A percentile compares a stretch with the other conserved stretches of the same genome.
Evolutionary conservation across 768 basidiomycete species (phyloP).

Genomic region (Suillus cothurnatus): DNA sequence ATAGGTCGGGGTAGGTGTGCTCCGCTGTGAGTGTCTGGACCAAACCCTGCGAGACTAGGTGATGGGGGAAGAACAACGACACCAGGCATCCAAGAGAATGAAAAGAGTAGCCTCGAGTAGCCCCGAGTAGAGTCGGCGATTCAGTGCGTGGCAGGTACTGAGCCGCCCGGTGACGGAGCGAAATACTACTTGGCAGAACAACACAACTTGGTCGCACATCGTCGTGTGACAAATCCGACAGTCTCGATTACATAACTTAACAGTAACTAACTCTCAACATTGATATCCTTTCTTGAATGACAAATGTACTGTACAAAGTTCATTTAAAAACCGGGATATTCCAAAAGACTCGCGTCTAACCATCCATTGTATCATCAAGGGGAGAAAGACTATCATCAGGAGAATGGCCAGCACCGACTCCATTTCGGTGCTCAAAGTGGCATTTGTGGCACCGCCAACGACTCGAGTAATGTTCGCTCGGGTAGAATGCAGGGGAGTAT

Average conservation of each 20-base stretch:
- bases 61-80: slow-evolving; percentile 40
- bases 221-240: neutral
- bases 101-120: slow-evolving; percentile 2
- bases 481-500: slow-evolving; percentile 79
- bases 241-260: slow-evolving; percentile 4
- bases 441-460: slow-evolving; percentile 48
- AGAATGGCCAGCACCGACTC: neutral
- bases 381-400: slow-evolving; percentile 3
- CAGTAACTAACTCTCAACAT: neutral
- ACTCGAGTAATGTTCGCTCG: slow-evolving; percentile 29
- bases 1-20: slow-evolving; percentile 13
- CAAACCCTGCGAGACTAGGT: slow-evolving; percentile 30
- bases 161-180: slow-evolving; percentile 3
- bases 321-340: neutral
- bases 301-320: neutral
- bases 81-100: slow-evolving; percentile 41
- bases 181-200: slow-evolving; percentile 13
- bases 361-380: slow-evolving; percentile 2
- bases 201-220: neutral
- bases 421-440: slow-evolving; percentile 26
- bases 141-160: slow-evolving; percentile 8
- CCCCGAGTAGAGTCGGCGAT: slow-evolving; percentile 3
- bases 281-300: neutral
- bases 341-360: neutral
- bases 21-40: slow-evolving; percentile 30